Evolutionary conservation across 2,329 filamentous ascomycete species (phyloP).

Genomic region (Microsporum canis): DNA sequence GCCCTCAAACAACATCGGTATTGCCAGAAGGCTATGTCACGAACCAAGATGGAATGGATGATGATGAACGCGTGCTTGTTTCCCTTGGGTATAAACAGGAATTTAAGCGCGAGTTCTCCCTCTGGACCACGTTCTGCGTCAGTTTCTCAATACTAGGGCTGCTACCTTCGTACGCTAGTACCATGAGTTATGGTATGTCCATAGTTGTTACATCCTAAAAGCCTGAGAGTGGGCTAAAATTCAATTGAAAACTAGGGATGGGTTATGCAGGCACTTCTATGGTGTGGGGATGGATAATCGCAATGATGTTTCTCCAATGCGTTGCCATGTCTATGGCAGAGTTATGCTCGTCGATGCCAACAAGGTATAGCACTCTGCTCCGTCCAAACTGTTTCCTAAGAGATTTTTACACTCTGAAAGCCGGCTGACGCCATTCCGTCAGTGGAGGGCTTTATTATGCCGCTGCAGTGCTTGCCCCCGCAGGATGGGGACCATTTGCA

Average conservation of each 20-base stretch:
- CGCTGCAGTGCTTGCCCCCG: constrained; percentile 56
- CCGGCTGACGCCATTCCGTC: not conserved
- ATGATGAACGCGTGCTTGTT: constrained; percentile 33
- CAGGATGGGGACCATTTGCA: constrained; percentile 54
- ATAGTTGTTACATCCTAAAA: constrained; percentile 27
- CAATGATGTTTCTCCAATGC: constrained; percentile 60
- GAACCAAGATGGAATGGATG: constrained; percentile 21
- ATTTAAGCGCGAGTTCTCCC: constrained; percentile 58
- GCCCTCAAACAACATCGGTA: not conserved
- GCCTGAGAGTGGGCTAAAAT: constrained; percentile 27
- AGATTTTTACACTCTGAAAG: not conserved
- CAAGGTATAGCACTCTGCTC: constrained; percentile 34
- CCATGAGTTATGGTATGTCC: constrained; percentile 55
- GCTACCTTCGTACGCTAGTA: constrained; percentile 59
- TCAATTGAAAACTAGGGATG: constrained; percentile 26
- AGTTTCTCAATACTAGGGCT: constrained; percentile 62
- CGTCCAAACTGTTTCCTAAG: not conserved
- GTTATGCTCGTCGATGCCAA: constrained; percentile 62
- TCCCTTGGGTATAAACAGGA: constrained; percentile 47
- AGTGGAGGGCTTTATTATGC: constrained; percentile 63
- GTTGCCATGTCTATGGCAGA: constrained; percentile 60
- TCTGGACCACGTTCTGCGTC: constrained; percentile 65
- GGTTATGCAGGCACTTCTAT: constrained; percentile 50
- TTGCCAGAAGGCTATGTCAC: not conserved
- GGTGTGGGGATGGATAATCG: constrained; percentile 66